Percentiles rank a stretch among this genome's conserved stretches.
Conservation (phyloP, 441 rosid species). For the Erodium texanum region DNA sequence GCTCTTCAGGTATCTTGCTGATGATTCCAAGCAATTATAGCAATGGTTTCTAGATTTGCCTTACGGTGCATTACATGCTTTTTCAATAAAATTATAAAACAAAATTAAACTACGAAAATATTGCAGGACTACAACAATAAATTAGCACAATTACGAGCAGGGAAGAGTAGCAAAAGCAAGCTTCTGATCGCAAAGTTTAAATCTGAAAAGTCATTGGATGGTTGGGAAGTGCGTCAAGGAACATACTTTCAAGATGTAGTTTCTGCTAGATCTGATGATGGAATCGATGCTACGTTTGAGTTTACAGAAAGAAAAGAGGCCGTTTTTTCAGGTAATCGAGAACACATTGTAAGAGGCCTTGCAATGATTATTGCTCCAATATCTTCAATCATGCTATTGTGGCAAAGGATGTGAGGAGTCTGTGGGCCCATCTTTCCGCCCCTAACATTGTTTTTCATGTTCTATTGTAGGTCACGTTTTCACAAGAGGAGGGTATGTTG, state of each 20-base stretch:
- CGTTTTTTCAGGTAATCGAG: constrained; percentile 30
- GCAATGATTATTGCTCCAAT: background rate
- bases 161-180: constrained; percentile 94
- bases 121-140: constrained; percentile 75
- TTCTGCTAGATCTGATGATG: constrained; percentile 78
- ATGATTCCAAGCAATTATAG: background rate
- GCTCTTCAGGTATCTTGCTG: constrained; percentile 34
- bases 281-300: constrained; percentile 90
- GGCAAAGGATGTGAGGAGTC: background rate
- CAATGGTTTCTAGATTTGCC: background rate
- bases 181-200: constrained; percentile 78
- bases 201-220: constrained; percentile 49
- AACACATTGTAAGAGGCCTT: background rate
- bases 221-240: constrained; percentile 86
- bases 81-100: background rate
- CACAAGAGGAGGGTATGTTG: constrained; percentile 87
- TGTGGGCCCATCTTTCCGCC: background rate
- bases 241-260: constrained; percentile 80
- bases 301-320: constrained; percentile 72
- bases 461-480: constrained; percentile 68
- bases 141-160: constrained; percentile 76
- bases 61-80: background rate
- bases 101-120: background rate
- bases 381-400: background rate
- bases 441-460: constrained; percentile 20